Base-by-base conservation (phyloP, 1,139 yeast species). In the Magnusiomyces paraingens region DNA sequence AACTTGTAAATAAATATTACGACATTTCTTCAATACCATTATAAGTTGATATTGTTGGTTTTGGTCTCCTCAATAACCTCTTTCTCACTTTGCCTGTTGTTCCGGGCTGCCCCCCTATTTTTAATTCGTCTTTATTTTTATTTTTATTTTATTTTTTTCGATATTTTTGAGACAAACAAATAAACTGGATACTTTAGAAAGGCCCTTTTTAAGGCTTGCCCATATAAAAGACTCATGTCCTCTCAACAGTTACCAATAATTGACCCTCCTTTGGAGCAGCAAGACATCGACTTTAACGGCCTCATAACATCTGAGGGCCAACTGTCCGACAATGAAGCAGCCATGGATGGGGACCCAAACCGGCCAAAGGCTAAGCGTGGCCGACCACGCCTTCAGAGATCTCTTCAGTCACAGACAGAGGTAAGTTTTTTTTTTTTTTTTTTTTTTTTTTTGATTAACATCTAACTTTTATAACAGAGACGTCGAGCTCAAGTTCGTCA, bases 401-500 rank as follows among this genome's bases (percentile, higher is more conserved):
- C 56, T 2, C 26, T 32, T 12, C 55, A 53, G 32, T 52, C 55
- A 8, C 58, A 53, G 29, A 52, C 56, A 14, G 58, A 49, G 51
- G 51, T 49, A 42, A 18, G 51, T 14, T 4, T 47, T 15, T 2
- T 35, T 21, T 38, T 18, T 38, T n/a, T 46, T 17, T 46, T 17
- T 29, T 32, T 35, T 46, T 36, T 46, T 32, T 18, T 8, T 26
- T 5, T 18, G 8, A 11, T 35, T 35, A 29, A 22, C 12, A 17
- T 17, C 44, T 40, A 40, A 40, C 17, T 14, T 11, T 14, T 36
- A 36, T 36, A 36, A 36, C 32, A 55, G 49, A 55, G 58, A 35
- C 51, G 58, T 44, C 38, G 58, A 15, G 58, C 56, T 10, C 58
- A 56, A 39, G 54, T 56, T n/a, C 41, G 58, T 14, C 56, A 56